Conservation (phyloP, 2,329 filamentous ascomycete genomes). For the Fusarium drepaniforme region DNA sequence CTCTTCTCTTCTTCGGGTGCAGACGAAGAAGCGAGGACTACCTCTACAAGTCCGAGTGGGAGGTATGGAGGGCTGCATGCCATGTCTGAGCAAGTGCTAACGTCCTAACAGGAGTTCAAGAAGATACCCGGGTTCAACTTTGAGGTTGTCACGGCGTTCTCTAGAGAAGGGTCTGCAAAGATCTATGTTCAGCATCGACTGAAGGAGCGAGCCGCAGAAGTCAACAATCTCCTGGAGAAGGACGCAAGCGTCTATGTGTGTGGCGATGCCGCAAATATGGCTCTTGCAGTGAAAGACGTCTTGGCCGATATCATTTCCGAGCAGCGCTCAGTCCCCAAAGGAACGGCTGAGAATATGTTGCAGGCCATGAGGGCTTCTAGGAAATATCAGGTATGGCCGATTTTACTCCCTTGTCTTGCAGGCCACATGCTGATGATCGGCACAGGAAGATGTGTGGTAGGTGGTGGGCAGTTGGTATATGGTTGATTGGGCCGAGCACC, state of each 20-base stretch:
- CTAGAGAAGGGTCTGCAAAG: not conserved
- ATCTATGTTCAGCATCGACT: conserved; percentile 7
- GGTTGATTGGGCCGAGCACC: no score
- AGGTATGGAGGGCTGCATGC: not conserved
- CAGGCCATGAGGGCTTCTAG: not conserved
- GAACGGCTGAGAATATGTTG: not conserved
- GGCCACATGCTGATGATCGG: no score
- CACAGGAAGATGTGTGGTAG: no score
- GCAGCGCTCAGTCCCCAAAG: not conserved
- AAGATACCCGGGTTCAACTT: not conserved
- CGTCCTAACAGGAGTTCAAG: not conserved
- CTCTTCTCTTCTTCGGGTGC: not conserved
- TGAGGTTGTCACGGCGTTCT: not conserved
- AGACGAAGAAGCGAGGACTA: not conserved
- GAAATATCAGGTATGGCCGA: not conserved
- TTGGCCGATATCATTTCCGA: not conserved
- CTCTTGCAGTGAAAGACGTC: not conserved
- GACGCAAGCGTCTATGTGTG: conserved; percentile 5
- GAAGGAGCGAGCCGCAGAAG: not conserved
- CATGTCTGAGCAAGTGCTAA: not conserved
- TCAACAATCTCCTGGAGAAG: not conserved
- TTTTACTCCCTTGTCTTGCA: no score
- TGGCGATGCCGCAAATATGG: conserved; percentile 13
- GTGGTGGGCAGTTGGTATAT: no score
- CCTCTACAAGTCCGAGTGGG: not conserved